Base-by-base conservation (phyloP, 352 stramenopile genomes). In the Globisporangium ultimum region DNA sequence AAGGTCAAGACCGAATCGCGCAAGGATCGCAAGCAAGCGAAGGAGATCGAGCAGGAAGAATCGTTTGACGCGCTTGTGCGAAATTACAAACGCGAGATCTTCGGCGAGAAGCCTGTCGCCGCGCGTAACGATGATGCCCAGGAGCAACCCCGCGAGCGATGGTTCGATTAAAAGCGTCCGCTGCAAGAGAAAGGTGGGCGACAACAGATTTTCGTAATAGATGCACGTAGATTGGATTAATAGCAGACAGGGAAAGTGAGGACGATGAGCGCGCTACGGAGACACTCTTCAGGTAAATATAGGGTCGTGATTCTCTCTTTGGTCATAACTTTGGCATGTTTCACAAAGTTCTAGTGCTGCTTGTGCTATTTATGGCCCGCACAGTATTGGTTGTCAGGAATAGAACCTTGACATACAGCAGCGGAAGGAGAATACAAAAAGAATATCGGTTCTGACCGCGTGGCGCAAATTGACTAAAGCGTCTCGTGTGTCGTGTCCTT, bases 81-180 rank as follows among this genome's bases (percentile, higher is more conserved):
- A 58, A 84, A 72, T 52, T 94, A 94, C 81, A 94, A 92, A 75
- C 78, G 87, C 63, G 77, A 92, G 57, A 81, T 94, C 40, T 94
- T 94, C 54, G 80, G 80, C 6, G 75, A 81, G 11, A 72, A 48
- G 34, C 13, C 20, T 2, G 48, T 38, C 28, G 42, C 45, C 40
- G 40, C 38, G 32, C 48, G 49, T 13, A 64, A 67, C 32, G 53
- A 45, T 17, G 67, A 61, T 40, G 61, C 66, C 17, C 63, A 36
- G 38, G 38, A 24, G 11, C 64, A 68, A 43, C 64, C 49, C 28
- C 56, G 68, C 45, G 71, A 89, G 41, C 82, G 82, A 47, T 91
- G 82, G 82, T 91, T 91, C 55, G 77, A 88, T 47, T 91, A 78
- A 43, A 36, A 11, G 28, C 28, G 28, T 36, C 40, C 17, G 40